A percentile compares a stretch with the other conserved stretches of the same genome.
phyloP scores from a whole-genome alignment of 495 filamentous ascomycete genomes.

The Xylaria acuta region DNA sequence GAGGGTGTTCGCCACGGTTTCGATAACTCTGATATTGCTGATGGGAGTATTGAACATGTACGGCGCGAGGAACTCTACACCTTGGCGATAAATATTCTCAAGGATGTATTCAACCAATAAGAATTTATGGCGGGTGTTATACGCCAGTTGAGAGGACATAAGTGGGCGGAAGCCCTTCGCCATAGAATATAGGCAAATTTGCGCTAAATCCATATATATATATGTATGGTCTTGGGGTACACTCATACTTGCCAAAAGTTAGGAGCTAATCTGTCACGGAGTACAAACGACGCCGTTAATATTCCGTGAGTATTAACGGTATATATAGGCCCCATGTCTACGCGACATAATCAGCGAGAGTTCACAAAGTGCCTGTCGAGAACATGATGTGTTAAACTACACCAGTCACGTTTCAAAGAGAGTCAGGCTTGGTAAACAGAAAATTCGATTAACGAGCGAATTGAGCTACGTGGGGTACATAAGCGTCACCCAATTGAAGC shows the following conservation, averaged over 20 bases:
- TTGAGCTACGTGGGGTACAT: neutral
- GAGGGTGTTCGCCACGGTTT: conserved; percentile 27
- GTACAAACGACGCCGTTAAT: too few relatives aligned
- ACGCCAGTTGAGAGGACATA: neutral
- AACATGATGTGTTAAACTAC: neutral
- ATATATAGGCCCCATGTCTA: too few relatives aligned
- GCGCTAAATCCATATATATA: too few relatives aligned
- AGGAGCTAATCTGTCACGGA: neutral
- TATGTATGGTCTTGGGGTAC: neutral
- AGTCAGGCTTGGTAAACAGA: neutral
- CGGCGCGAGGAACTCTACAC: conserved; percentile 20
- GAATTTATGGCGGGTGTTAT: too few relatives aligned
- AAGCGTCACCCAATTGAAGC: neutral
- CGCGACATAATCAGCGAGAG: neutral
- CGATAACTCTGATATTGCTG: conserved; percentile 16
- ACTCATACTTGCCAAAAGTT: neutral
- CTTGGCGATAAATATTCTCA: conserved; percentile 13
- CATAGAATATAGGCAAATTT: too few relatives aligned
- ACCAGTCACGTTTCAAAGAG: neutral
- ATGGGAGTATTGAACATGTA: conserved; percentile 18
- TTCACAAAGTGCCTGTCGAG: neutral
- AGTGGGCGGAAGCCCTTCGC: neutral
- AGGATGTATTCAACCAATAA: conserved; percentile 7
- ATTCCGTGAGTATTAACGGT: too few relatives aligned
- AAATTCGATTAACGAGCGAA: conserved; percentile 5